Evolutionary conservation across 176 grass and related monocot species (phyloP), one percentile per base, ranked within the genome.

Genomic region (Elaeis guineensis): DNA sequence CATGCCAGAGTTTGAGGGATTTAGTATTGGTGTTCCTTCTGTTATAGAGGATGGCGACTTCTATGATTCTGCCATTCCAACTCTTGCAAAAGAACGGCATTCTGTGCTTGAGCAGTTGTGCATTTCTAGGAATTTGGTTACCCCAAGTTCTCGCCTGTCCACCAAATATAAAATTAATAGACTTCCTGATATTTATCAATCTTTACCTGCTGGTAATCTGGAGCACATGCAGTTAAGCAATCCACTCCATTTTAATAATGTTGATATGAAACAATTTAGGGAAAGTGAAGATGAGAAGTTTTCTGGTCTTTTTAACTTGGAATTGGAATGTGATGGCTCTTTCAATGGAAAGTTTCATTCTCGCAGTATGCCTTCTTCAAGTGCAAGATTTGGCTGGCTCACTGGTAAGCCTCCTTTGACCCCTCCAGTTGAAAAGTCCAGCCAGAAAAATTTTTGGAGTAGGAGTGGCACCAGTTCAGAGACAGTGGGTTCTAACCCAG

Each of bases 401-500:
- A 69, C n/a, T 25, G 62, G 39, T 60, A 75, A 65, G 52, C 75
- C 64, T 85, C 76, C 84, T 49, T 76, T 85, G 70, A 92, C 84
- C 55, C 88, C 81, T 51, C 71, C 78, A 51, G 70, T 82, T 59
- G 72, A 85, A 66, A 97, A 91, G 68, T 78, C 66, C 76, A 79
- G 67, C 61, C 26, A 62, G 3, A 67, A 63, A 50, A 85, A 81
- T 52, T 30, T 82, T 60, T 79, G 80, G 28, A 72, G 50, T 54
- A 82, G 55, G 73, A 17, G 25, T 63, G 74, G 81, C 70, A 62
- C 74, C 69, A 58, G 76, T 89, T 85, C 75, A 56, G 78, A 81
- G 39, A 76, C 69, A 30, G 60, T 83, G 67, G 74, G 66, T 58
- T 74, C 76, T 49, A 81, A 76, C 66, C 80, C 84, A 59, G 89